Conservation (phyloP, 1,284 basidiomycete genomes). For the Ganoderma resinaceum region DNA sequence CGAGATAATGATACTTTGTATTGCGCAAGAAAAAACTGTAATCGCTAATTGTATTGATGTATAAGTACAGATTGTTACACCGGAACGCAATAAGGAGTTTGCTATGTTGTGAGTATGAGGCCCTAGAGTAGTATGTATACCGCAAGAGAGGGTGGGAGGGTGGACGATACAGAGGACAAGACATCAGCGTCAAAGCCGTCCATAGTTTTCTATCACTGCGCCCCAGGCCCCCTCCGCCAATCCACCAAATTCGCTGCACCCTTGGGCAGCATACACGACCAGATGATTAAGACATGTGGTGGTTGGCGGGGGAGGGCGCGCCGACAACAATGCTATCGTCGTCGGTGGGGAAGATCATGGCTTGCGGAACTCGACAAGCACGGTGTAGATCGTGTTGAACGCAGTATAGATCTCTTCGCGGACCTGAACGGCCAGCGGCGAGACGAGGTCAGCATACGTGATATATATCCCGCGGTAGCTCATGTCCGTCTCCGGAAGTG, state of each 20-base stretch:
- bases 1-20: constrained; percentile 21
- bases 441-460: constrained; percentile 11
- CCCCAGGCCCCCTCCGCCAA: constrained; percentile 25
- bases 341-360: constrained; percentile 53
- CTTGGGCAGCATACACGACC: constrained; percentile 24
- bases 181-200: constrained; percentile 29
- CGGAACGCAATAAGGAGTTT: constrained; percentile 20
- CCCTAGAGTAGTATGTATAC: constrained; percentile 25
- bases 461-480: constrained; percentile 16
- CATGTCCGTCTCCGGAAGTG: constrained; percentile 17
- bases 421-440: constrained; percentile 63
- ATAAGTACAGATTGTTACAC: constrained; percentile 33
- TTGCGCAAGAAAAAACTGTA: neutral
- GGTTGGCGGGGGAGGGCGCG: constrained; percentile 23
- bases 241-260: constrained; percentile 25
- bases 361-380: constrained; percentile 90
- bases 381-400: constrained; percentile 99
- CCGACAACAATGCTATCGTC: constrained; percentile 23
- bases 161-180: constrained; percentile 23
- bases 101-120: constrained; percentile 31
- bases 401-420: constrained; percentile 99
- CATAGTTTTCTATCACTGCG: constrained; percentile 28
- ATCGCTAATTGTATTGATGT: constrained; percentile 24
- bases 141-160: constrained; percentile 29
- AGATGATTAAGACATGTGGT: constrained; percentile 17